Conservation (phyloP, 1,284 basidiomycete genomes). For the Ceratobasidium sp. region DNA sequence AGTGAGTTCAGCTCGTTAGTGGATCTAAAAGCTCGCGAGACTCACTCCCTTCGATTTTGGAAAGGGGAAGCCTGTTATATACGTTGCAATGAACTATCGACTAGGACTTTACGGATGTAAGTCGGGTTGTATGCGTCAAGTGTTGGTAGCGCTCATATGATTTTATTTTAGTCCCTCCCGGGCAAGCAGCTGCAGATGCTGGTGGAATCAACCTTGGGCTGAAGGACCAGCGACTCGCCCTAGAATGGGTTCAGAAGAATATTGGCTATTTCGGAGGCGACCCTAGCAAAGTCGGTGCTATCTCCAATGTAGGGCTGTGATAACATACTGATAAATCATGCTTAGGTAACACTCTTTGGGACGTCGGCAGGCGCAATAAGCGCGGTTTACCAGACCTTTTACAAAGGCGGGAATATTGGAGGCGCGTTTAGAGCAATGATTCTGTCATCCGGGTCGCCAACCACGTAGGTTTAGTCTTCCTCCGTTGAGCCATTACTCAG, state of each 20-base stretch:
- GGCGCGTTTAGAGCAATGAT: conserved; percentile 44
- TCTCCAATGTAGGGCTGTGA: not conserved
- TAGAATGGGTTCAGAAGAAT: conserved; percentile 64
- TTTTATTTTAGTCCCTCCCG: conserved; percentile 52
- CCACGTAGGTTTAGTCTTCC: not conserved
- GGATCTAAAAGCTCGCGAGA: conserved; percentile 33
- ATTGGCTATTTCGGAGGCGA: conserved; percentile 64
- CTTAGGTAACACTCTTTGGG: conserved; percentile 49
- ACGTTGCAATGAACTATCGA: conserved; percentile 56
- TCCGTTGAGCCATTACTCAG: not conserved
- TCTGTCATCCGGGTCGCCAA: conserved; percentile 34
- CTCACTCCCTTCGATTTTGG: not conserved
- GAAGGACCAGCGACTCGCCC: conserved; percentile 60
- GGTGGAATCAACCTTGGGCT: conserved; percentile 55
- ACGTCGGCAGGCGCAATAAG: conserved; percentile 53
- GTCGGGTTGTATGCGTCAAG: conserved; percentile 32
- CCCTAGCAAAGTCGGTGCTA: conserved; percentile 53
- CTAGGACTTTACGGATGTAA: conserved; percentile 33
- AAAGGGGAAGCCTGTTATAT: conserved; percentile 52
- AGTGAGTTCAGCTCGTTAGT: not conserved
- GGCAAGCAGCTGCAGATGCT: conserved; percentile 50
- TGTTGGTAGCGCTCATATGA: conserved; percentile 14
- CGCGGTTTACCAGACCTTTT: conserved; percentile 48
- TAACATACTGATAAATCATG: not conserved
- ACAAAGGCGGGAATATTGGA: conserved; percentile 45